Percentiles rank a stretch among this genome's conserved stretches.
Evolutionary conservation across 768 basidiomycete genomes (phyloP).

Genomic region (Lactarius pseudohatsudake): DNA sequence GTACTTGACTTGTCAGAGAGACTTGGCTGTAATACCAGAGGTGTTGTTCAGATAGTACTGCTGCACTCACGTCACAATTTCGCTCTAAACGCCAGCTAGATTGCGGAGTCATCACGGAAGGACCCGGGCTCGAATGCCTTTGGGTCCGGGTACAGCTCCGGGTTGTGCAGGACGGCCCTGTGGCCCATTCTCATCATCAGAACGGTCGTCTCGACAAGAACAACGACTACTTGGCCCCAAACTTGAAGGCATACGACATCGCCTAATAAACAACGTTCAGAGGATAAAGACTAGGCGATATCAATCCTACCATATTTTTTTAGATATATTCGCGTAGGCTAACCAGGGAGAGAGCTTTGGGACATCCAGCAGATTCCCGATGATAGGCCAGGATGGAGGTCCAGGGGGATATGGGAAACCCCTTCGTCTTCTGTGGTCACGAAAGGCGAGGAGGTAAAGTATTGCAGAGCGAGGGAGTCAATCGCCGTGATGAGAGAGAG

Average conservation of each 20-base stretch:
- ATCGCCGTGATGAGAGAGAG: neutral
- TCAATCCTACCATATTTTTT: neutral
- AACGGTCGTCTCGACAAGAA: too few species aligned
- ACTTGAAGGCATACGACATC: constrained; percentile 11
- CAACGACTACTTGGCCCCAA: too few species aligned
- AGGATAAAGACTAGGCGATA: too few species aligned
- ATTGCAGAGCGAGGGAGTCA: neutral
- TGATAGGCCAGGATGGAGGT: neutral
- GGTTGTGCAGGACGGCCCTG: neutral
- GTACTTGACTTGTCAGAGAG: neutral
- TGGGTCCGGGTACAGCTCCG: constrained; percentile 30
- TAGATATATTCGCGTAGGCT: neutral
- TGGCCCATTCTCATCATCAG: neutral
- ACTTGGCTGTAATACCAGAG: neutral
- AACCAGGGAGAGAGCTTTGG: neutral
- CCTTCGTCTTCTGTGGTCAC: neutral
- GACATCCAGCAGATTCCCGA: constrained; percentile 9
- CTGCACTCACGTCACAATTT: constrained; percentile 2
- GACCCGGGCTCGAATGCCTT: constrained; percentile 30
- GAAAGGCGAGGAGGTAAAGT: neutral
- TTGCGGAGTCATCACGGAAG: neutral
- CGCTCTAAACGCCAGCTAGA: constrained; percentile 10
- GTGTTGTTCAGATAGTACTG: neutral
- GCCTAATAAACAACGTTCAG: neutral
- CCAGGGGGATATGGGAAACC: neutral